phyloP scores from a whole-genome alignment of 2,329 filamentous ascomycete species.

The Diplodia sapinea region DNA sequence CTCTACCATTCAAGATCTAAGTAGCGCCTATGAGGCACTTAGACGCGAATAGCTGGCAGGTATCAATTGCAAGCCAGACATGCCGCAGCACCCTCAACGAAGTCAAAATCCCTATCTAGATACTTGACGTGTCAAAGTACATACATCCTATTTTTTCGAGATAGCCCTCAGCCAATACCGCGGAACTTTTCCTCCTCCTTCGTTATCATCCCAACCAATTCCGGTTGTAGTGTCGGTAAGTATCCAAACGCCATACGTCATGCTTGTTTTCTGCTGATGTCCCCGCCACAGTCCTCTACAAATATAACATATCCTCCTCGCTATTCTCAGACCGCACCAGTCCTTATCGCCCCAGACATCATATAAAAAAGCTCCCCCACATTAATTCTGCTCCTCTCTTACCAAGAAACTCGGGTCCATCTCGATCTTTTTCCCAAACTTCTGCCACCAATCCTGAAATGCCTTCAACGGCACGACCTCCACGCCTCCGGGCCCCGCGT shows the following conservation, averaged over 20 bases:
- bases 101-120: not conserved
- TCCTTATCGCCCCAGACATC: too few relatives aligned
- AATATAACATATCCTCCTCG: not conserved
- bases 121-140: not conserved
- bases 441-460: slow-evolving; percentile 97
- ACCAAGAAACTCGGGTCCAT: slow-evolving; percentile 89
- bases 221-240: not conserved
- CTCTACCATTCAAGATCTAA: too few relatives aligned
- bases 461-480: slow-evolving; percentile 93
- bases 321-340: not conserved
- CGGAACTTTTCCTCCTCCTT: not conserved
- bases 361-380: not conserved
- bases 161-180: not conserved
- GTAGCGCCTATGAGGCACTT: not conserved
- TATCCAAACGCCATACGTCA: not conserved
- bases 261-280: not conserved
- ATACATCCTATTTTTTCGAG: not conserved
- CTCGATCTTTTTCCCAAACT: slow-evolving; percentile 88
- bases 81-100: not conserved
- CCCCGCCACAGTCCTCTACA: not conserved
- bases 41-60: not conserved
- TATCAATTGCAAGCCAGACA: not conserved
- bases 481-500: slow-evolving; percentile 65
- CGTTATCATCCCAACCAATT: not conserved
- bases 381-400: slow-evolving; percentile 55